These are phyloP conservation scores for Pholiota adiposa DNA, from an alignment of 1,284 basidiomycete genomes.

Conservation along the genomic window DNA sequence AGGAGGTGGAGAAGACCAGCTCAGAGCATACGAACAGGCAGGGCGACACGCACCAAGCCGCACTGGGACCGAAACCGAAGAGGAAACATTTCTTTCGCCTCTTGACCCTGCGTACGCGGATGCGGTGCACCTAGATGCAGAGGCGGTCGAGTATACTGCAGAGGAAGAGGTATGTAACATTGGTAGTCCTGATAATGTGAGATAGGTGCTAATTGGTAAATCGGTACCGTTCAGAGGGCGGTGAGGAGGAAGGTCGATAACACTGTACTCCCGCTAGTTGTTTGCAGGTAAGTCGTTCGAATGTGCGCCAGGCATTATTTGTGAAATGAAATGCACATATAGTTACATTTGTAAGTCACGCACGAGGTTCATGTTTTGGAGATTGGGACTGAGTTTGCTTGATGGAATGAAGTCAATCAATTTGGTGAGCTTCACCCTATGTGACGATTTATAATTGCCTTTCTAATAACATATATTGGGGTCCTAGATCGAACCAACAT, in stretches of 20 bases:
- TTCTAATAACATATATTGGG: conserved; percentile 1
- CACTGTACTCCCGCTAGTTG: conserved; percentile 49
- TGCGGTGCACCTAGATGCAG: conserved; percentile 55
- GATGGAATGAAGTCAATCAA: conserved; percentile 48
- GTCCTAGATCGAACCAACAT: conserved; percentile 57
- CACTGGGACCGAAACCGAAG: conserved; percentile 33
- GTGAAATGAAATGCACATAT: background rate
- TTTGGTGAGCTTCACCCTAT: conserved; percentile 42
- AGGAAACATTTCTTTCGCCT: conserved; percentile 51
- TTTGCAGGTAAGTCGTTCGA: conserved; percentile 42
- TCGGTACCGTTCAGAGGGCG: conserved; percentile 31
- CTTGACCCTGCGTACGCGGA: conserved; percentile 46
- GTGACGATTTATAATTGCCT: background rate
- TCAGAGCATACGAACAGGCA: conserved; percentile 23
- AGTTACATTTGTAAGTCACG: conserved; percentile 51
- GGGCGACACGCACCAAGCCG: conserved; percentile 37
- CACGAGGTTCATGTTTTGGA: background rate
- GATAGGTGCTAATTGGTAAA: background rate
- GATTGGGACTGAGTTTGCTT: background rate
- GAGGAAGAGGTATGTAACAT: conserved; percentile 46
- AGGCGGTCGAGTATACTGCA: conserved; percentile 46
- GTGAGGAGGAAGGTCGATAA: conserved; percentile 53
- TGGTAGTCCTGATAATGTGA: background rate
- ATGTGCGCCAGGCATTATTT: background rate
- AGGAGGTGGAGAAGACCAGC: conserved; percentile 17